These are phyloP conservation scores for Rhypophila decipiens DNA, from an alignment of 495 filamentous ascomycete species.

Conservation along the genomic window DNA sequence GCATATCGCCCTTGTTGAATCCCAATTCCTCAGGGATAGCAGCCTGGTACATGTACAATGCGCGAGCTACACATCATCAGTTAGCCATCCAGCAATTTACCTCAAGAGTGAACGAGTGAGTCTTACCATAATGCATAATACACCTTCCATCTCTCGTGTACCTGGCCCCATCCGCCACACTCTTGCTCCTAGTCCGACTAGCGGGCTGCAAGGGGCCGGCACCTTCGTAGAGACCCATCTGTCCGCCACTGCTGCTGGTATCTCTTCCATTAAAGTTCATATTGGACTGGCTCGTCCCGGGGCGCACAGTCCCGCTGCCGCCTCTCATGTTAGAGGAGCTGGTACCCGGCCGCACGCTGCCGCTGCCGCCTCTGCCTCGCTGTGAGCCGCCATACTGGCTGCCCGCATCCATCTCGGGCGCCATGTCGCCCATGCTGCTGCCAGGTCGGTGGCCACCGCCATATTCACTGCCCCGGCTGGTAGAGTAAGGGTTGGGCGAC, in stretches of 20 bases:
- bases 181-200: slow-evolving; percentile 59
- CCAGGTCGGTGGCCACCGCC: slow-evolving; percentile 2
- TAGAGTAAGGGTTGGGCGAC: slow-evolving; percentile 32
- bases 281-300: slow-evolving; percentile 28
- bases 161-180: slow-evolving; percentile 61
- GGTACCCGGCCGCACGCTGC: slow-evolving; percentile 6
- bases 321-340: background rate
- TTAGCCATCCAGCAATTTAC: background rate
- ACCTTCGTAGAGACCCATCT: slow-evolving; percentile 58
- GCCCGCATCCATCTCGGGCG: slow-evolving; percentile 57
- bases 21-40: slow-evolving; percentile 92
- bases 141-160: slow-evolving; percentile 79
- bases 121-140: slow-evolving; percentile 89
- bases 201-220: slow-evolving; percentile 36
- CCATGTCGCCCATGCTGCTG: slow-evolving; percentile 51
- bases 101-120: background rate
- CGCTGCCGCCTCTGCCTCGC: slow-evolving; percentile 31
- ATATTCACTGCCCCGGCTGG: background rate
- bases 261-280: slow-evolving; percentile 8
- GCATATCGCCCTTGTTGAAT: slow-evolving; percentile 85
- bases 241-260: no score
- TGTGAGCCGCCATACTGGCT: slow-evolving; percentile 47
- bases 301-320: no score
- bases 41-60: slow-evolving; percentile 88
- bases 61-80: slow-evolving; percentile 58